Evolutionary conservation across 2,329 filamentous ascomycete species (phyloP).

Genomic region (Exophiala aquamarina): DNA sequence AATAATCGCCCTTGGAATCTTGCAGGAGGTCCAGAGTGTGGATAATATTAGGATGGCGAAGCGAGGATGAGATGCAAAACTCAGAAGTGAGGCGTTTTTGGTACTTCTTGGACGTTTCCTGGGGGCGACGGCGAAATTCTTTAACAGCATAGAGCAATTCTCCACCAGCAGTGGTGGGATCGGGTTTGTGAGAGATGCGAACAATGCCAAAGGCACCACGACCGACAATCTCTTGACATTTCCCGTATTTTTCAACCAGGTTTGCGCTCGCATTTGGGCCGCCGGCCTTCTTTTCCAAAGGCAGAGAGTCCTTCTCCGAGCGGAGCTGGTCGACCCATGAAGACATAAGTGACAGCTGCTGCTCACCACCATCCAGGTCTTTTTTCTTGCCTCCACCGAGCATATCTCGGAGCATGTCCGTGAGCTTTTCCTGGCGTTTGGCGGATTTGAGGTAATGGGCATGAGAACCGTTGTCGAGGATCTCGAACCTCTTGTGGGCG

Average conservation of each 20-base stretch:
- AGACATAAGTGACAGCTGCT: constrained; percentile 88
- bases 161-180: constrained; percentile 70
- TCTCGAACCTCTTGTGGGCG: constrained; percentile 54
- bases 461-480: constrained; percentile 68
- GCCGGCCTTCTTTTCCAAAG: constrained; percentile 72
- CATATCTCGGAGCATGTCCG: constrained; percentile 84
- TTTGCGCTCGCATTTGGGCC: constrained; percentile 73
- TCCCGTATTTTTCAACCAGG: constrained; percentile 94
- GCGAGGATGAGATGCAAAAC: constrained; percentile 96
- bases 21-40: constrained; percentile 94
- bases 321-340: constrained; percentile 94
- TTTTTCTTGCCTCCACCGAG: constrained; percentile 80
- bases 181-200: constrained; percentile 92
- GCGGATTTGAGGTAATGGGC: constrained; percentile 86
- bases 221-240: constrained; percentile 95
- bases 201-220: constrained; percentile 97
- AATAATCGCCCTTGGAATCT: constrained; percentile 95
- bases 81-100: constrained; percentile 96
- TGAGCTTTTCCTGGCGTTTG: constrained; percentile 90
- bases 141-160: constrained; percentile 98
- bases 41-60: constrained; percentile 96
- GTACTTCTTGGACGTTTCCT: constrained; percentile 95
- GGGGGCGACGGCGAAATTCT: constrained; percentile 90
- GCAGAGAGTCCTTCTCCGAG: constrained; percentile 75
- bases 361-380: constrained; percentile 56